Conservation (phyloP, 495 filamentous ascomycete species). For the Penicillium egyptiacum region DNA sequence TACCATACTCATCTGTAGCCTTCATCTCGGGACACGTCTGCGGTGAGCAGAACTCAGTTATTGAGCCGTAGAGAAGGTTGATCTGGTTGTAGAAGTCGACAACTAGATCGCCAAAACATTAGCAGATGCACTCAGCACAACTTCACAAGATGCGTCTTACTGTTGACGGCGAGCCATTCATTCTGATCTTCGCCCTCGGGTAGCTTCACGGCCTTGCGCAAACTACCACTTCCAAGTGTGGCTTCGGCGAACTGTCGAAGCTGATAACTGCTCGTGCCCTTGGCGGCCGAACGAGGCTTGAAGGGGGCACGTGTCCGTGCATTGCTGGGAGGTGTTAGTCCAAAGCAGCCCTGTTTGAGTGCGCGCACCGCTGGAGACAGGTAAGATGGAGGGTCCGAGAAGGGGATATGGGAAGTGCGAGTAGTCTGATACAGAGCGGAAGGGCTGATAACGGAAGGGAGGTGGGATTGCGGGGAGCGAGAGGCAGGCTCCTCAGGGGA, state of each 20-base stretch:
- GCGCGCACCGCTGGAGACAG: conserved; percentile 45
- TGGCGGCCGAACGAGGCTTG: conserved; percentile 82
- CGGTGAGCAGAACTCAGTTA: conserved; percentile 98
- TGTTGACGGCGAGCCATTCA: conserved; percentile 96
- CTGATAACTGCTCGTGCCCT: conserved; percentile 93
- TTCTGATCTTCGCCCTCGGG: conserved; percentile 96
- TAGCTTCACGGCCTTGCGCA: conserved; percentile 93
- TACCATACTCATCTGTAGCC: conserved; percentile 87
- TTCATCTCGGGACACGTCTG: conserved; percentile 99
- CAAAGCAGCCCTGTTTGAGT: conserved; percentile 37
- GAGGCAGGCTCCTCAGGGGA: conserved; percentile 34
- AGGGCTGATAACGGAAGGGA: conserved; percentile 25
- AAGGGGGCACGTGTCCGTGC: conserved; percentile 87
- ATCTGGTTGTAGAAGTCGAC: conserved; percentile 99
- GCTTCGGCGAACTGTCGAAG: conserved; percentile 97
- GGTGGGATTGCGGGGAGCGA: conserved; percentile 17
- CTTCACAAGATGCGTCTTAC: conserved; percentile 46
- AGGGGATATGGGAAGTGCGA: conserved; percentile 33
- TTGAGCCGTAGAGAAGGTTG: conserved; percentile 96
- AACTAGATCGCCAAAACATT: conserved; percentile 53
- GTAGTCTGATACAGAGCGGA: conserved; percentile 33
- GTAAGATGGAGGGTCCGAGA: conserved; percentile 42
- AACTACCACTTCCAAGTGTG: conserved; percentile 88
- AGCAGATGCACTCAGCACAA: conserved; percentile 2
- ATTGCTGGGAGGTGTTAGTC: conserved; percentile 67